Evolutionary conservation across 2,329 filamentous ascomycete species (phyloP).

Genomic region (Penicillium crustosum): DNA sequence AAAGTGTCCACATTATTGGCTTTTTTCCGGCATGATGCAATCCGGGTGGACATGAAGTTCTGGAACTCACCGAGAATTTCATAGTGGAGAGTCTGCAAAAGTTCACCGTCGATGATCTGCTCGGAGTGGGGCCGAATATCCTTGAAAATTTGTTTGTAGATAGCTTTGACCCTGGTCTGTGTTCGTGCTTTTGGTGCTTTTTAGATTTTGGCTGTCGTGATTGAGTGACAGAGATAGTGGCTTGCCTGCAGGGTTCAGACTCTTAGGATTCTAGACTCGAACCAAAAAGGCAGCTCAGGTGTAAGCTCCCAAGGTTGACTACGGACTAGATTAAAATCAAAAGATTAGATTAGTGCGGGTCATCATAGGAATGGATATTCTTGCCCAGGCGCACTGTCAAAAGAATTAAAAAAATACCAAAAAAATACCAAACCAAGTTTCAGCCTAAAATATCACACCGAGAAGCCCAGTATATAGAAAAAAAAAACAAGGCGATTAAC

Average conservation of each 20-base stretch:
- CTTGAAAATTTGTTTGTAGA: background rate
- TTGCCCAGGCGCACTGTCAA: too few relatives aligned
- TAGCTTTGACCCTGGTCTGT: background rate
- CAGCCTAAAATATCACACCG: constrained; percentile 2
- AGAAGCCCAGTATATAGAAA: background rate
- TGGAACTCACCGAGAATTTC: constrained; percentile 6
- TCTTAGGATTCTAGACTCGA: background rate
- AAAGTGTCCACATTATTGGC: background rate
- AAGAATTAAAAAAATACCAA: background rate
- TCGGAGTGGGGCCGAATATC: constrained; percentile 1
- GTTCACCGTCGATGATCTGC: constrained; percentile 6
- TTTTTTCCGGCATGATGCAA: constrained; percentile 5
- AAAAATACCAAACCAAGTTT: background rate
- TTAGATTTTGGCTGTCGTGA: too few relatives aligned
- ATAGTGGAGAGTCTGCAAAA: constrained; percentile 4
- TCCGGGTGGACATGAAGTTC: constrained; percentile 2
- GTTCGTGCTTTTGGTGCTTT: background rate
- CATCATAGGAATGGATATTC: background rate
- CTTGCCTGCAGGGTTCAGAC: background rate
- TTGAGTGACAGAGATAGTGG: background rate
- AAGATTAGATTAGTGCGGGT: background rate
- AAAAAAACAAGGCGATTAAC: background rate
- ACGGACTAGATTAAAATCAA: background rate
- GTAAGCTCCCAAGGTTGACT: background rate
- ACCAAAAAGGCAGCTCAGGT: background rate